phyloP scores from a whole-genome alignment of 805 yeast species.

The Nakazawaea wickerhamii region DNA sequence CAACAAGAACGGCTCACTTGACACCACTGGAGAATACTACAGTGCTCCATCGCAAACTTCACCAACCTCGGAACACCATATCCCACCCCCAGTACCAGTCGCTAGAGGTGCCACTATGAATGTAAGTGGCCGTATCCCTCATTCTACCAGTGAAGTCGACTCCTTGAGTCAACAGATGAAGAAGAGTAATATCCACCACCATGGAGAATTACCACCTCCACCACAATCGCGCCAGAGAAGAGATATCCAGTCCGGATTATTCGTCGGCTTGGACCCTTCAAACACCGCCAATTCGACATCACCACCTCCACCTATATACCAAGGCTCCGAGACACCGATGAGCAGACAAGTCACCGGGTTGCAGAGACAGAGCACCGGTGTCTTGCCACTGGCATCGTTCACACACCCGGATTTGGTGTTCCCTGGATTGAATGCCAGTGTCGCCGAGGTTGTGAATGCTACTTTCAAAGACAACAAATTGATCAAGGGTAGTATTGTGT shows the following conservation, averaged over 20 bases:
- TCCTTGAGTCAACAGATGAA: slow-evolving; percentile 7
- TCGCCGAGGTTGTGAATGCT: slow-evolving; percentile 83
- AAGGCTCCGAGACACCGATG: slow-evolving; percentile 19
- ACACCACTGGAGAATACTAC: slow-evolving; percentile 17
- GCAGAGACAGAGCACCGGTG: slow-evolving; percentile 24
- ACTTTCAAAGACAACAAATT: slow-evolving; percentile 63
- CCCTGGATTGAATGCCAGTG: slow-evolving; percentile 73
- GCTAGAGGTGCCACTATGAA: slow-evolving; percentile 1
- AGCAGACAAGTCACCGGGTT: slow-evolving; percentile 40
- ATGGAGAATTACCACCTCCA: slow-evolving; percentile 25
- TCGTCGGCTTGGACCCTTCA: slow-evolving; percentile 35
- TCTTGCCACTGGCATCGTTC: slow-evolving; percentile 24
- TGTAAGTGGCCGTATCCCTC: background rate
- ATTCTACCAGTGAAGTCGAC: background rate
- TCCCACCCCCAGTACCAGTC: slow-evolving; percentile 12
- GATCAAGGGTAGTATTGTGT: slow-evolving; percentile 57
- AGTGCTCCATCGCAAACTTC: slow-evolving; percentile 2
- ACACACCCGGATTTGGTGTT: slow-evolving; percentile 46
- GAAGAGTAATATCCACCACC: background rate
- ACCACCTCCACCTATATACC: slow-evolving; percentile 19
- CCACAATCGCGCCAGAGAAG: slow-evolving; percentile 32
- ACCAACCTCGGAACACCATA: background rate
- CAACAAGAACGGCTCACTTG: slow-evolving; percentile 14
- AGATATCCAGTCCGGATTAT: slow-evolving; percentile 41
- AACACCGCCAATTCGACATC: slow-evolving; percentile 8